Percentiles rank a stretch among this genome's conserved stretches.
phyloP scores from a whole-genome alignment of 2,329 filamentous ascomycete genomes.

The Xylaria sp. region DNA sequence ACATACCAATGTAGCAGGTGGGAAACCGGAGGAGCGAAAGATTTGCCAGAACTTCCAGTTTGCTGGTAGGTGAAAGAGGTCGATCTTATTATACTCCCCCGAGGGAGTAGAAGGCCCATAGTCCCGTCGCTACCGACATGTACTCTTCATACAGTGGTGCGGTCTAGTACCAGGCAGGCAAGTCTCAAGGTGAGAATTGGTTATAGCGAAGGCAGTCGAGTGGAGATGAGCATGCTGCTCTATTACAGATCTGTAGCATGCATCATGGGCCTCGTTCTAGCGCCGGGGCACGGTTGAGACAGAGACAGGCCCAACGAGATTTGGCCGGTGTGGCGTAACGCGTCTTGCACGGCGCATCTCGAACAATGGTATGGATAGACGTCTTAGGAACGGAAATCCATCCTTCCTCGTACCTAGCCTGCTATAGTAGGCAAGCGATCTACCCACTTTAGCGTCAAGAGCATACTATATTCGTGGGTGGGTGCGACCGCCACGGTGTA shows the following conservation, averaged over 20 bases:
- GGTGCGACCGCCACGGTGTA: background rate
- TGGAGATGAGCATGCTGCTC: conserved; percentile 18
- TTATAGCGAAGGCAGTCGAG: conserved; percentile 10
- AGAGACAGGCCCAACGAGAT: background rate
- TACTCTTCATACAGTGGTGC: conserved; percentile 9
- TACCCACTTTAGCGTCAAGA: background rate
- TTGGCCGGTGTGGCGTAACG: conserved; percentile 5
- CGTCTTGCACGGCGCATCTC: conserved; percentile 5
- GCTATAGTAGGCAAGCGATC: conserved; percentile 15
- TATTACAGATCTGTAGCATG: conserved; percentile 6
- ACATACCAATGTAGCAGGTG: background rate
- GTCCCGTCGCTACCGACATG: conserved; percentile 15
- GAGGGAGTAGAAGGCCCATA: conserved; percentile 9
- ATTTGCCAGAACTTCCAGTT: conserved; percentile 12
- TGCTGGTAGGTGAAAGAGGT: conserved; percentile 23
- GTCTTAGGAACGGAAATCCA: conserved; percentile 14
- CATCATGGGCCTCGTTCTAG: conserved; percentile 22
- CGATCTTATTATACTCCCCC: conserved; percentile 22
- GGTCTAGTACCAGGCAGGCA: conserved; percentile 23
- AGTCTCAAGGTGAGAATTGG: conserved; percentile 7
- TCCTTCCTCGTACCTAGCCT: conserved; percentile 17
- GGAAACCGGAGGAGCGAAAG: conserved; percentile 13
- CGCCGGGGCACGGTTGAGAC: conserved; percentile 2
- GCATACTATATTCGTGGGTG: background rate
- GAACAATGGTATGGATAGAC: conserved; percentile 9